These are phyloP conservation scores for Avena insularis DNA, from an alignment of 176 grass and related monocot species.

Conservation along the genomic window DNA sequence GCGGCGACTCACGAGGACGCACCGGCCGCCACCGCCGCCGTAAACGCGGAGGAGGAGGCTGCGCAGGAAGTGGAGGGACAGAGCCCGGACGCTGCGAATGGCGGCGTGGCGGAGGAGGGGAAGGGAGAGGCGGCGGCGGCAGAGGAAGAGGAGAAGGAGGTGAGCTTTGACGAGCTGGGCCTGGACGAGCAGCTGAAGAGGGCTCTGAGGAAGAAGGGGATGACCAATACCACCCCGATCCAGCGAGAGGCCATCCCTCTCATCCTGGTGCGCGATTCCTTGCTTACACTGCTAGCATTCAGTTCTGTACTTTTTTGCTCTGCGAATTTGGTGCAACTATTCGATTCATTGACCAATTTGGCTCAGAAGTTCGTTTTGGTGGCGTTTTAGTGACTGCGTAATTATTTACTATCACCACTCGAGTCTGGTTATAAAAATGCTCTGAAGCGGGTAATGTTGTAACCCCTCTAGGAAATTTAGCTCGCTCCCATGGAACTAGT, in stretches of 20 bases:
- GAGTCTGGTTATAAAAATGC: background rate
- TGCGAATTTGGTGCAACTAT: background rate
- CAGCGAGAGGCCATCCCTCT: slow-evolving; percentile 87
- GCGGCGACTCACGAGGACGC: background rate
- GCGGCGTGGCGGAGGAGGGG: background rate
- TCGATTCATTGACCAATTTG: background rate
- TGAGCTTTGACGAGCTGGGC: slow-evolving; percentile 75
- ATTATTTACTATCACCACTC: background rate
- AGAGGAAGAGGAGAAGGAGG: slow-evolving; percentile 56
- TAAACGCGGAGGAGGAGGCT: background rate
- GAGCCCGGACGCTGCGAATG: background rate
- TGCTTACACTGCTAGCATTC: background rate
- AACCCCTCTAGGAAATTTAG: too few species aligned
- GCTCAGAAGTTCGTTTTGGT: background rate
- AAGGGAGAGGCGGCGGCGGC: background rate
- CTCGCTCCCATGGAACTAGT: background rate
- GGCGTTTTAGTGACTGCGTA: background rate
- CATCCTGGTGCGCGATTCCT: slow-evolving; percentile 62
- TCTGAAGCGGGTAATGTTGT: too few species aligned
- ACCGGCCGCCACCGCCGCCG: background rate
- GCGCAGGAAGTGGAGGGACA: slow-evolving; percentile 9
- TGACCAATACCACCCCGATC: slow-evolving; percentile 69
- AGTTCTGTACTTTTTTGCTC: background rate
- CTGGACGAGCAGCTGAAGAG: slow-evolving; percentile 83
- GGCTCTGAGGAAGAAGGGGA: slow-evolving; percentile 82